Percentiles rank a stretch among this genome's conserved stretches.
These are phyloP conservation scores for Besnoitia besnoiti DNA, from an alignment of 169 alveolate genomes.

Conservation along the genomic window DNA sequence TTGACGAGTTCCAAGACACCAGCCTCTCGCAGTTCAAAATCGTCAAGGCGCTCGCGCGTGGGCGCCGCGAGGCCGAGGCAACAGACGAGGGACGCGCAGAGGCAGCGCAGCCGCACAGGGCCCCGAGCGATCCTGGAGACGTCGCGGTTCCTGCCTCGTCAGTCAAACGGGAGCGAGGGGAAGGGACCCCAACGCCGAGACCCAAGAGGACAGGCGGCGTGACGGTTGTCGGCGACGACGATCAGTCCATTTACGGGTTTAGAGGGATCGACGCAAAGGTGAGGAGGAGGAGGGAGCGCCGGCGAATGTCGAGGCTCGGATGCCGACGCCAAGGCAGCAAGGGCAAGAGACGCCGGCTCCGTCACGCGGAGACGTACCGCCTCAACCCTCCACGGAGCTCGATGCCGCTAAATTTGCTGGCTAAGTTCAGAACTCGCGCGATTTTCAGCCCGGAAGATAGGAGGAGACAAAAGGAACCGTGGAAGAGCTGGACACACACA, in stretches of 20 bases:
- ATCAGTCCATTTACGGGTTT: slow-evolving; percentile 83
- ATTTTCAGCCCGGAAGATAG: too few species aligned
- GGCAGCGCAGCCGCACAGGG: slow-evolving; percentile 14
- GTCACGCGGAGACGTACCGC: too few species aligned
- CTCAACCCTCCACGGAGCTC: too few species aligned
- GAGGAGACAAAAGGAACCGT: too few species aligned
- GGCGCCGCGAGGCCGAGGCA: neutral
- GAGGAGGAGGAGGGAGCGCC: slow-evolving; percentile 25
- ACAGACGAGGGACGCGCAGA: neutral
- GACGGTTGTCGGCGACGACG: slow-evolving; percentile 85
- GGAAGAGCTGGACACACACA: too few species aligned
- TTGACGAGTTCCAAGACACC: slow-evolving; percentile 85
- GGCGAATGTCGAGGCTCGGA: neutral
- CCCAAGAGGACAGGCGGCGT: slow-evolving; percentile 67
- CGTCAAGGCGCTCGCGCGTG: slow-evolving; percentile 48
- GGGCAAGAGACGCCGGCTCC: too few species aligned
- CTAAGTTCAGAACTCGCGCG: too few species aligned
- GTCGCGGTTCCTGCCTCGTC: neutral
- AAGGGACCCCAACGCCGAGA: neutral
- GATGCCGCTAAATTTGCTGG: too few species aligned
- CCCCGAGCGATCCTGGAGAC: neutral
- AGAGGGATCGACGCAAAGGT: slow-evolving; percentile 79
- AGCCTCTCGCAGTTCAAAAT: slow-evolving; percentile 77
- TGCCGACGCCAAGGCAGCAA: too few species aligned
- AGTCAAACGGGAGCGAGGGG: neutral